Conservation (phyloP, 495 filamentous ascomycete species). For the Extremus antarcticus region DNA sequence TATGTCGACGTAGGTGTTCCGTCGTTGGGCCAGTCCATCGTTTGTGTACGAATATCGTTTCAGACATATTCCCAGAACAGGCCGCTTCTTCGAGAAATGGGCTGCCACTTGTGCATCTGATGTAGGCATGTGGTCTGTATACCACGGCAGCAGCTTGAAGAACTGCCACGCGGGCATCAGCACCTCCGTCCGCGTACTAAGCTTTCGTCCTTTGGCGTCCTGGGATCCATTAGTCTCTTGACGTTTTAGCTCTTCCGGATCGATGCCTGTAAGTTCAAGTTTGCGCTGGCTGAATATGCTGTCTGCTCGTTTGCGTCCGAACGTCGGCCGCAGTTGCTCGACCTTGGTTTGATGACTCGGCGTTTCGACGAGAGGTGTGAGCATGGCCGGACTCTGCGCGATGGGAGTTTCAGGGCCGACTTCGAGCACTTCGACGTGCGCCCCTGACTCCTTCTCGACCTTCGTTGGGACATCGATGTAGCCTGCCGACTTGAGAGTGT, state of each 20-base stretch:
- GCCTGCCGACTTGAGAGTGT: conserved; percentile 42
- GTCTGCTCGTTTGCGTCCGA: conserved; percentile 35
- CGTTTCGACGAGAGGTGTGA: conserved; percentile 24
- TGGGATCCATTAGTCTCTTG: conserved; percentile 10
- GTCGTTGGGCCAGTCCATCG: conserved; percentile 54
- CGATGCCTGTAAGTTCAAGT: conserved; percentile 34
- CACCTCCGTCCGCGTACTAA: conserved; percentile 63
- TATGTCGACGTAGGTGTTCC: conserved; percentile 79
- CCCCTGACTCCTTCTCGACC: conserved; percentile 38
- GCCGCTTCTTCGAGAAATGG: conserved; percentile 62
- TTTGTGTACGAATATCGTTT: conserved; percentile 76
- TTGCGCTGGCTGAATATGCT: conserved; percentile 57
- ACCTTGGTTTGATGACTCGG: neutral
- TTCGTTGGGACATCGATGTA: conserved; percentile 4
- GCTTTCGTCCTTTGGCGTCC: conserved; percentile 27
- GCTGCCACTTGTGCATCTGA: conserved; percentile 59
- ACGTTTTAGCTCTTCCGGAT: conserved; percentile 31
- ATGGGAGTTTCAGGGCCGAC: conserved; percentile 35
- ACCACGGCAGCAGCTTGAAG: conserved; percentile 51
- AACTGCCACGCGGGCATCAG: conserved; percentile 98
- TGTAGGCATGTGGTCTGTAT: conserved; percentile 58
- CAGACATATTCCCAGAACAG: conserved; percentile 80
- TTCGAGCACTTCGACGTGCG: conserved; percentile 56
- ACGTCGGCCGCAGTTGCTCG: conserved; percentile 17
- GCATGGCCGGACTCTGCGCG: conserved; percentile 25